Evolutionary conservation across 116 monocot species (phyloP).

Genomic region (Trichopus zeylanicus): DNA sequence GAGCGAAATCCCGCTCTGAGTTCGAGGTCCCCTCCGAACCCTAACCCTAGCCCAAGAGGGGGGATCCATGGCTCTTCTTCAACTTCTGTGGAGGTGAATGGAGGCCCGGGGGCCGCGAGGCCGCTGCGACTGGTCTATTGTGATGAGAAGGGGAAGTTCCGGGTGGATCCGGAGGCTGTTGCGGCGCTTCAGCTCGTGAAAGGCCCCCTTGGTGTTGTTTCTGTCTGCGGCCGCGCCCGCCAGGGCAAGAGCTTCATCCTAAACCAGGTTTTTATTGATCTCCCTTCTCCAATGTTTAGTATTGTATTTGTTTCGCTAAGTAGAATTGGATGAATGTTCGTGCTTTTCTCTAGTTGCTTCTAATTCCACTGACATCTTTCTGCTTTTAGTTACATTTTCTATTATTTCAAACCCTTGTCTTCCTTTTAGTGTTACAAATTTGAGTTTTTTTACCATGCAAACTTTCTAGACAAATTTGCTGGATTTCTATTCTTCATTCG

Average conservation of each 20-base stretch:
- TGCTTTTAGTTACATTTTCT: too few species aligned
- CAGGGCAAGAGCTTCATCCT: constrained; percentile 98
- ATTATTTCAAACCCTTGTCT: too few species aligned
- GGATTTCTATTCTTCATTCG: too few species aligned
- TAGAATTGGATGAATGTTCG: too few species aligned
- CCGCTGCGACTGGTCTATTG: constrained; percentile 84
- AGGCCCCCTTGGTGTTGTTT: constrained; percentile 82
- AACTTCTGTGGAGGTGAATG: not conserved
- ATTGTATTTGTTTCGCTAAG: too few species aligned
- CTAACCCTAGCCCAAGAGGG: not conserved
- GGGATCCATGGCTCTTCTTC: not conserved
- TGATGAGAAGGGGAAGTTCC: constrained; percentile 82
- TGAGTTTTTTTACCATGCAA: too few species aligned
- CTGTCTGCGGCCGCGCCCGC: constrained; percentile 92
- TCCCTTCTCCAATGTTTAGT: not conserved
- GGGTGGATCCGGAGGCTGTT: constrained; percentile 88
- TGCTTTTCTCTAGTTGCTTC: too few species aligned
- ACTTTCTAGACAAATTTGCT: too few species aligned
- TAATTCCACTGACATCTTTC: too few species aligned
- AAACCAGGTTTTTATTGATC: constrained; percentile 67
- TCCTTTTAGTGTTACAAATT: too few species aligned
- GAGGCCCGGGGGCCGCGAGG: constrained; percentile 40
- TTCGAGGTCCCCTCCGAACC: not conserved
- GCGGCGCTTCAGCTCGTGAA: constrained; percentile 84
- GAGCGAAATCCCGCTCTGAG: not conserved